phyloP scores from a whole-genome alignment of 129 eudicot species.

The Arctium minus region DNA sequence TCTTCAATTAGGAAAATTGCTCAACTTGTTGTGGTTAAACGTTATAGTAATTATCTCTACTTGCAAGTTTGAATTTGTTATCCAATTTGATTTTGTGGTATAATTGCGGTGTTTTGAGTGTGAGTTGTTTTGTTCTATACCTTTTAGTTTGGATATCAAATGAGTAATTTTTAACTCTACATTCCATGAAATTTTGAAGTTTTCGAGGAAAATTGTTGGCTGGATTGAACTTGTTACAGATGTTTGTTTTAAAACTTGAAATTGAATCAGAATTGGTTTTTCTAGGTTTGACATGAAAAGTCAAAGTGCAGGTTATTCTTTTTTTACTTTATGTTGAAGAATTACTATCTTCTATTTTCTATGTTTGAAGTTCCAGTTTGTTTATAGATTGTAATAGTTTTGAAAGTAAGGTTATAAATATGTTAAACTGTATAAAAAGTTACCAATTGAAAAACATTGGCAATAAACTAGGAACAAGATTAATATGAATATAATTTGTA shows the following conservation, averaged over 20 bases:
- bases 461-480: not conserved
- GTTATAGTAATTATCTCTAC: conserved; percentile 29
- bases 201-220: not conserved
- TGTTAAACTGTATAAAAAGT: not conserved
- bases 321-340: not conserved
- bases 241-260: not conserved
- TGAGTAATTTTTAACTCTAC: not conserved
- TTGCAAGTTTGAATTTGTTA: not conserved
- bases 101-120: not conserved
- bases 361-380: not conserved
- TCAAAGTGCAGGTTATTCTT: not conserved
- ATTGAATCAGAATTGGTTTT: not conserved
- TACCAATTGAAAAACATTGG: not conserved
- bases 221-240: not conserved
- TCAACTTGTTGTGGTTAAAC: conserved; percentile 26
- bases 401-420: not conserved
- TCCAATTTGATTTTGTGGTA: not conserved
- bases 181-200: not conserved
- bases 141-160: not conserved
- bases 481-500: not conserved
- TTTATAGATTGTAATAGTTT: not conserved
- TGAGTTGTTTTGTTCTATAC: not conserved
- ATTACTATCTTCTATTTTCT: not conserved
- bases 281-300: not conserved
- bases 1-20: conserved; percentile 48